These are phyloP conservation scores for Saposhnikovia divaricata DNA, from an alignment of 129 eudicot species.

Conservation along the genomic window DNA sequence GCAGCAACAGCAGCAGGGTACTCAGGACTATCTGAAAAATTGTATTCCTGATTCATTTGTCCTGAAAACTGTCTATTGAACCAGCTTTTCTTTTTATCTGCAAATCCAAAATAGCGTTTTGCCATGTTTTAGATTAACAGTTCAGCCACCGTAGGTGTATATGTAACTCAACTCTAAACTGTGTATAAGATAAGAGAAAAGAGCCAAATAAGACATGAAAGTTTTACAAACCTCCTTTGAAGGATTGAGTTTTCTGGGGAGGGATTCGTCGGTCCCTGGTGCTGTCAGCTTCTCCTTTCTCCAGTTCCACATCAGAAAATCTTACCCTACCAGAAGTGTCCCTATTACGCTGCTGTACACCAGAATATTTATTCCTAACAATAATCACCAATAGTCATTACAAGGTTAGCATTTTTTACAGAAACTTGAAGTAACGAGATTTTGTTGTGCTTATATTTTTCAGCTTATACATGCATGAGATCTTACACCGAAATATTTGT, in stretches of 20 bases:
- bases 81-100: conserved; percentile 50
- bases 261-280: conserved; percentile 34
- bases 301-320: conserved; percentile 31
- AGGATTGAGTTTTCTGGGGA: conserved; percentile 44
- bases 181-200: background rate
- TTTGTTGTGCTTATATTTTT: background rate
- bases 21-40: conserved; percentile 25
- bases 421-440: background rate
- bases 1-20: conserved; percentile 74
- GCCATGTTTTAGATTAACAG: background rate
- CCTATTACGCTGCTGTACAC: background rate
- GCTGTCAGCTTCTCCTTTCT: conserved; percentile 36
- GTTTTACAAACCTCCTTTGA: conserved; percentile 39
- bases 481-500: background rate
- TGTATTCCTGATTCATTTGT: conserved; percentile 34
- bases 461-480: background rate
- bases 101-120: conserved; percentile 6
- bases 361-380: background rate
- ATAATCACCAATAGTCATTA: background rate
- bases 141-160: background rate
- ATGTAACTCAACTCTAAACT: background rate
- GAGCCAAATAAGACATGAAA: background rate
- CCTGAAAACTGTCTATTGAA: conserved; percentile 43
- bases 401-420: background rate
- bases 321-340: conserved; percentile 26